Evolutionary conservation across 1,139 yeast species (phyloP).

Genomic region (Scheffersomyces illinoinensis): DNA sequence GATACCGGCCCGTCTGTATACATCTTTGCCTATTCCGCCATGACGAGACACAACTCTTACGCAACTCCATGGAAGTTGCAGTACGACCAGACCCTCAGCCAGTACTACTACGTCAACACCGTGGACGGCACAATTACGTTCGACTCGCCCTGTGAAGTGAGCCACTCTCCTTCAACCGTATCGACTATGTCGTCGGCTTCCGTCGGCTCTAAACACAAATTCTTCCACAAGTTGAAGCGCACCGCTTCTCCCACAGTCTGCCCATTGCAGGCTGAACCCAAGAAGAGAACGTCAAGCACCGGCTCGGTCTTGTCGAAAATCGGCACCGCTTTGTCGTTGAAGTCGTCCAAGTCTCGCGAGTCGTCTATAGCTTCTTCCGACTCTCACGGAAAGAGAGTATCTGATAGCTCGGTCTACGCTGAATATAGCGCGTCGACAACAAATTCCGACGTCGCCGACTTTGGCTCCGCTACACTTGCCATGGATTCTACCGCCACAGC

Average conservation of each 20-base stretch:
- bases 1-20: not conserved
- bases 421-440: not conserved
- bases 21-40: not conserved
- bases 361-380: conserved; percentile 1
- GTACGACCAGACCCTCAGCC: conserved; percentile 36
- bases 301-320: conserved; percentile 18
- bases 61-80: conserved; percentile 16
- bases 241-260: conserved; percentile 1
- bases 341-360: conserved; percentile 12
- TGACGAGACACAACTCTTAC: not conserved
- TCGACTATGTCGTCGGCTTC: not conserved
- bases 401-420: not conserved
- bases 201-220: conserved; percentile 3
- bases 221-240: conserved; percentile 5
- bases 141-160: conserved; percentile 46
- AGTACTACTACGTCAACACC: conserved; percentile 38
- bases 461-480: conserved; percentile 1
- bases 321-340: conserved; percentile 14
- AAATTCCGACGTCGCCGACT: not conserved
- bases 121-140: conserved; percentile 34
- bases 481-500: not conserved
- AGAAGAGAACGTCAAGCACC: conserved; percentile 10
- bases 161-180: conserved; percentile 13
- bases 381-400: not conserved
- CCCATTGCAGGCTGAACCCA: not conserved